Conservation (phyloP, 306 rosid genomes). For the Mimosa pudica region DNA sequence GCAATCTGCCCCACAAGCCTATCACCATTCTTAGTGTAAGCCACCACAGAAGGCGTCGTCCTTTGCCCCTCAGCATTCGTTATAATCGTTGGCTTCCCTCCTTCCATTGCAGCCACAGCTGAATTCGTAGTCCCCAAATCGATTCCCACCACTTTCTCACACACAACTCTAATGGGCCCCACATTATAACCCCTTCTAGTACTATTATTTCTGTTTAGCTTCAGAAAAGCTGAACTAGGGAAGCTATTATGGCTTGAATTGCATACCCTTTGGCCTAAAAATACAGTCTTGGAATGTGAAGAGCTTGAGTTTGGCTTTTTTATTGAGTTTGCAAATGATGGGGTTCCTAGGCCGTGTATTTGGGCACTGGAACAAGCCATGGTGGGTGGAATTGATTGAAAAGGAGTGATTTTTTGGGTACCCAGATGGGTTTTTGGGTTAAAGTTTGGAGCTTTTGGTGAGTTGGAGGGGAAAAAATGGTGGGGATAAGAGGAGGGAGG, state of each 20-base stretch:
- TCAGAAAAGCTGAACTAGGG: conserved; percentile 48
- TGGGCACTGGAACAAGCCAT: conserved; percentile 79
- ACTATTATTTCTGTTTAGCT: conserved; percentile 31
- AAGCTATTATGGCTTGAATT: conserved; percentile 28
- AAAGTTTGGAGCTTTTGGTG: background rate
- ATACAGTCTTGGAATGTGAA: conserved; percentile 44
- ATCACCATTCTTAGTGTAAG: conserved; percentile 83
- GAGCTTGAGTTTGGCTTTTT: conserved; percentile 37
- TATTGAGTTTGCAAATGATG: conserved; percentile 44
- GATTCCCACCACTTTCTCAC: conserved; percentile 83
- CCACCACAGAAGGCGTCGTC: conserved; percentile 90
- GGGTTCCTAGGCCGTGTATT: conserved; percentile 72
- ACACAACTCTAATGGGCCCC: conserved; percentile 61
- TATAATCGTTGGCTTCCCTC: conserved; percentile 82
- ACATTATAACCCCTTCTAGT: conserved; percentile 31
- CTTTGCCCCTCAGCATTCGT: conserved; percentile 91
- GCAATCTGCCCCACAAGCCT: conserved; percentile 93
- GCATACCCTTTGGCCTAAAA: conserved; percentile 56
- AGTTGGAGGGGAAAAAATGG: background rate
- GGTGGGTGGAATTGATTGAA: background rate
- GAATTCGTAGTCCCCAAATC: conserved; percentile 90
- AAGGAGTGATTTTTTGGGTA: background rate
- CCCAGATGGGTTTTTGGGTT: background rate
- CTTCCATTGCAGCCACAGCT: conserved; percentile 89
- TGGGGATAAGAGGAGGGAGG: background rate